These are phyloP conservation scores for Arthrobotrys conoides DNA, from an alignment of 2,329 filamentous ascomycete genomes.

Conservation along the genomic window DNA sequence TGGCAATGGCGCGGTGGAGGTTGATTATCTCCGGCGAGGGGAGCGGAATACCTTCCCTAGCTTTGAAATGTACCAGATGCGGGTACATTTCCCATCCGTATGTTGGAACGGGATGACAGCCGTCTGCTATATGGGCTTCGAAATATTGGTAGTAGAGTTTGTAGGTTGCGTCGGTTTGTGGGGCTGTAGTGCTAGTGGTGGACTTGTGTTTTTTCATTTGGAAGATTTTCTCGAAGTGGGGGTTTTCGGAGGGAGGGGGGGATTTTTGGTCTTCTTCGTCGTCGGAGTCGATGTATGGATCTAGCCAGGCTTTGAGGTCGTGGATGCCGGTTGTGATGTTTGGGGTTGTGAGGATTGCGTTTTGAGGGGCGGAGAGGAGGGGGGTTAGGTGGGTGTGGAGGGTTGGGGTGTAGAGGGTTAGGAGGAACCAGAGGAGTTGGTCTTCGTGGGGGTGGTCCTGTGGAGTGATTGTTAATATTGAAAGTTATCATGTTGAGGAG, in stretches of 20 bases:
- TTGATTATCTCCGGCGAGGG: slow-evolving; percentile 24
- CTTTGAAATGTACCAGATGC: slow-evolving; percentile 1
- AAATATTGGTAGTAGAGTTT: slow-evolving; percentile 26
- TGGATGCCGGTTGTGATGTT: slow-evolving; percentile 21
- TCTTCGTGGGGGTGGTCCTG: slow-evolving; percentile 33
- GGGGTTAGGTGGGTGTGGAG: slow-evolving; percentile 2
- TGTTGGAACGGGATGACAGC: background rate
- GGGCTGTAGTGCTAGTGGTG: background rate
- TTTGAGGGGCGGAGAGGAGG: slow-evolving; percentile 65
- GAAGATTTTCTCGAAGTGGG: background rate
- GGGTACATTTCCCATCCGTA: slow-evolving; percentile 31
- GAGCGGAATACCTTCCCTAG: background rate
- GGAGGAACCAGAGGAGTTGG: slow-evolving; percentile 45
- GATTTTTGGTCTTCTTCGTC: background rate
- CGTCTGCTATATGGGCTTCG: slow-evolving; percentile 29
- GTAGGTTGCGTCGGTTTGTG: slow-evolving; percentile 2
- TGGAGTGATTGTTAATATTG: no score
- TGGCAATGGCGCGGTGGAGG: slow-evolving; percentile 34
- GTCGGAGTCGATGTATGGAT: slow-evolving; percentile 12
- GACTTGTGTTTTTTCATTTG: background rate
- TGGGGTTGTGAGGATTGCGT: slow-evolving; percentile 26
- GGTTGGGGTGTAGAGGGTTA: slow-evolving; percentile 24
- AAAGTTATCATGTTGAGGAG: no score
- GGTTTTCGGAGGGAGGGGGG: background rate
- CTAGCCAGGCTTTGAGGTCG: slow-evolving; percentile 40